Conservation (phyloP, 1,284 basidiomycete genomes). For the Blastosporella zonata region DNA sequence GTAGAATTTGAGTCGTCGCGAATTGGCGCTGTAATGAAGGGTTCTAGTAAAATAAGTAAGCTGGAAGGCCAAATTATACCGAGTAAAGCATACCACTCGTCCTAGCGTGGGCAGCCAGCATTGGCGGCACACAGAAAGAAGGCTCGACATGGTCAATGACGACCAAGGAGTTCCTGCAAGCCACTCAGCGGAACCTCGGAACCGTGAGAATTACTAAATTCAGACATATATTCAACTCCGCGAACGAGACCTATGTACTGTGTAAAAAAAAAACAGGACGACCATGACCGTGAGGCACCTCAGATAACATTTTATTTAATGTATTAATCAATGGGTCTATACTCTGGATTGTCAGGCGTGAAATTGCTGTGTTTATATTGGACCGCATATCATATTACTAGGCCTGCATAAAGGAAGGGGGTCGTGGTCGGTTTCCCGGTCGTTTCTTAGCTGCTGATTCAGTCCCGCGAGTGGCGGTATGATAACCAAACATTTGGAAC, state of each 20-base stretch:
- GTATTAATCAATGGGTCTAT: no score
- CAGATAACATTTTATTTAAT: no score
- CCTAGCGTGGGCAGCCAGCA: constrained; percentile 22
- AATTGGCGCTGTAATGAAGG: constrained; percentile 38
- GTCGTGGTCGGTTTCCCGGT: no score
- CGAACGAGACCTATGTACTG: not conserved
- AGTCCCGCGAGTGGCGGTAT: not conserved
- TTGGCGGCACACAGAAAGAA: constrained; percentile 29
- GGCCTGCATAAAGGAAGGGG: no score
- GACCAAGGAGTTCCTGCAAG: no score
- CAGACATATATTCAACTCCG: not conserved
- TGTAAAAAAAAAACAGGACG: no score
- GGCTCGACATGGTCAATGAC: constrained; percentile 15
- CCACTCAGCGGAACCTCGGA: not conserved
- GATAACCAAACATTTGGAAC: no score
- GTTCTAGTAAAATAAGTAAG: constrained; percentile 10
- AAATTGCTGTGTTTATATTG: no score
- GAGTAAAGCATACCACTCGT: constrained; percentile 8
- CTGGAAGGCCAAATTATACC: not conserved
- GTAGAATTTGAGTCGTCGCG: constrained; percentile 42
- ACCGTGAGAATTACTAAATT: constrained; percentile 11
- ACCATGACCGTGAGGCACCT: no score
- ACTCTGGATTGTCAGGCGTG: no score
- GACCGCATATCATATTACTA: no score
- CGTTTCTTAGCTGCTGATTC: not conserved